Conservation (phyloP, 2,329 filamentous ascomycete genomes). For the Fusarium heterosporum region DNA sequence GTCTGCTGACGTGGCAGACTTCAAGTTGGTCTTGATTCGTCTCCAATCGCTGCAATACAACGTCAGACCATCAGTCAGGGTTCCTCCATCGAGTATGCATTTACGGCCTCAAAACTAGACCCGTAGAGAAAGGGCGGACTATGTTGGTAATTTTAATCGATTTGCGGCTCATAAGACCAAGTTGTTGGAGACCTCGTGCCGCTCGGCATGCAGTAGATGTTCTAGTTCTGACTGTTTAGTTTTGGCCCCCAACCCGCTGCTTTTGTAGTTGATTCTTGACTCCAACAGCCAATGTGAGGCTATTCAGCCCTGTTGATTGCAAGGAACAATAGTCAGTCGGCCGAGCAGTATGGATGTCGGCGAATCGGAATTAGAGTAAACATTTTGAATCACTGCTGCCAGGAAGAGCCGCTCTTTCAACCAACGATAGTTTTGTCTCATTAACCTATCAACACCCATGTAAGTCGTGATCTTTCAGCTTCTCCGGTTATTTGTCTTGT, state of each 20-base stretch:
- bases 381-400: slow-evolving; percentile 9
- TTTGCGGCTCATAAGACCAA: slow-evolving; percentile 9
- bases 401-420: slow-evolving; percentile 9
- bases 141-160: not conserved
- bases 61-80: slow-evolving; percentile 31
- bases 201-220: slow-evolving; percentile 16
- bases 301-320: slow-evolving; percentile 12
- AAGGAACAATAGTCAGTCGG: not conserved
- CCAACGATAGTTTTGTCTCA: not conserved
- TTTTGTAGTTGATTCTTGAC: slow-evolving; percentile 9
- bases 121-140: not conserved
- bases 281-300: not conserved
- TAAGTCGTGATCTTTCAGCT: not conserved
- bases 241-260: slow-evolving; percentile 22
- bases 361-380: not conserved
- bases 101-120: slow-evolving; percentile 23
- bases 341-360: not conserved
- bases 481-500: slow-evolving; percentile 16
- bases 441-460: not conserved
- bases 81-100: not conserved
- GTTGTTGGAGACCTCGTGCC: not conserved
- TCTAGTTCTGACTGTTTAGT: slow-evolving; percentile 17
- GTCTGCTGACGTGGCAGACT: slow-evolving; percentile 40
- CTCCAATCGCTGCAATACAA: slow-evolving; percentile 18
- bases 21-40: slow-evolving; percentile 11